phyloP scores from a whole-genome alignment of 2,329 filamentous ascomycete genomes.

The Chaetomium sp. region DNA sequence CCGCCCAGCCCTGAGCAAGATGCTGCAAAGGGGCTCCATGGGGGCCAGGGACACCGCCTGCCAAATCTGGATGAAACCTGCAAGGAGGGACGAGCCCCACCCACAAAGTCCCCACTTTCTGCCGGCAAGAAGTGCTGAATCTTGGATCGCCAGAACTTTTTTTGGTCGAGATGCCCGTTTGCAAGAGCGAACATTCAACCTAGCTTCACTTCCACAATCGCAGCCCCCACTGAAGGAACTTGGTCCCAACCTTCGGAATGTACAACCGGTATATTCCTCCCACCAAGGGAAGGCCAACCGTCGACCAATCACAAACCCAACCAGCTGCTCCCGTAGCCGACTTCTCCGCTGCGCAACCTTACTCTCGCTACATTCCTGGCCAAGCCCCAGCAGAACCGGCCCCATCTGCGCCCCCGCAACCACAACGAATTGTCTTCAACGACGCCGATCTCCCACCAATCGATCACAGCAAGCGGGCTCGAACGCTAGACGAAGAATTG shows the following conservation, averaged over 20 bases:
- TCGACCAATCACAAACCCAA: background rate
- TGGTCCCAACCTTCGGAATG: conserved; percentile 7
- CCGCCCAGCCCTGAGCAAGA: too few species aligned
- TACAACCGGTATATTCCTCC: conserved; percentile 24
- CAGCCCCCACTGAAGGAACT: background rate
- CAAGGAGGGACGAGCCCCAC: background rate
- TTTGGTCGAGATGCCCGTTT: background rate
- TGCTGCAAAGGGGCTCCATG: too few species aligned
- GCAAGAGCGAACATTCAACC: background rate
- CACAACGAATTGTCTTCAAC: conserved; percentile 15
- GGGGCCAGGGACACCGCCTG: background rate
- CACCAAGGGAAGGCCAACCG: conserved; percentile 7
- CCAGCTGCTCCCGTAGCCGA: background rate
- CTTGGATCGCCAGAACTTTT: conserved; percentile 6
- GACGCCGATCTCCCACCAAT: conserved; percentile 9
- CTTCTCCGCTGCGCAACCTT: background rate
- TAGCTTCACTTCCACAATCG: too few species aligned
- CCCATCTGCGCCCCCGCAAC: conserved; percentile 2
- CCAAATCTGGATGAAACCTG: background rate
- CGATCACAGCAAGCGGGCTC: background rate
- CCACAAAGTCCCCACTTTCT: too few species aligned
- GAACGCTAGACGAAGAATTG: conserved; percentile 1
- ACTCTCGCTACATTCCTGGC: conserved; percentile 6
- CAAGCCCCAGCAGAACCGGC: background rate
- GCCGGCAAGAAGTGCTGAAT: background rate